Conservation (phyloP, 73 alveolate genomes). For the Paramecium pentaurelia region DNA sequence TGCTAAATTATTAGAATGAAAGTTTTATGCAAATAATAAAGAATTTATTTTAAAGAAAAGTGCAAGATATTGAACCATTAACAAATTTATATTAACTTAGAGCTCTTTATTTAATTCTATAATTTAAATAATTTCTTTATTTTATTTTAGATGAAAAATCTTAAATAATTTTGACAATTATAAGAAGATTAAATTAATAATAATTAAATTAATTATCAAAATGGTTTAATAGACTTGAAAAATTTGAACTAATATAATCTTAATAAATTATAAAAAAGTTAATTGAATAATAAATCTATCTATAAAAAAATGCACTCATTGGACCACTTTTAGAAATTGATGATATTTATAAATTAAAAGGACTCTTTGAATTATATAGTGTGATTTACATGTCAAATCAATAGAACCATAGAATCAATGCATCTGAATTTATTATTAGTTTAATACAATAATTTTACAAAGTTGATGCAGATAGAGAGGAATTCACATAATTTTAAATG, state of each 20-base stretch:
- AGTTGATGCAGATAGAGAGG: background rate
- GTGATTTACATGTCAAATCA: background rate
- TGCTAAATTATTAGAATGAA: background rate
- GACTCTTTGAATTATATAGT: background rate
- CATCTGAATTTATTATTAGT: background rate
- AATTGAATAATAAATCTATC: background rate
- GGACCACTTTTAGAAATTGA: conserved; percentile 11
- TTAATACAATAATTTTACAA: background rate
- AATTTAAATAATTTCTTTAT: background rate
- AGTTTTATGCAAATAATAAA: background rate
- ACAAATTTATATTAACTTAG: background rate
- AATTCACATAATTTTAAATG: background rate
- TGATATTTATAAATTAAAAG: background rate
- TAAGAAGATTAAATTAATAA: background rate
- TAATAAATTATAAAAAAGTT: background rate
- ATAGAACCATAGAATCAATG: background rate
- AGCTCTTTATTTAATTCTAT: background rate
- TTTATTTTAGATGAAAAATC: background rate
- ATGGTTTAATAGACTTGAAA: background rate
- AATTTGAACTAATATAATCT: background rate
- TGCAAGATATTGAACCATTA: background rate
- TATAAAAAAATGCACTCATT: background rate
- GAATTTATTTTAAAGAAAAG: background rate
- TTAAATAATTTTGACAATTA: background rate
- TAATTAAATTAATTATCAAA: background rate